A percentile compares a stretch with the other conserved stretches of the same genome.
These are phyloP conservation scores for Rhamnella rubrinervis DNA, from an alignment of 331 rosid species.

Conservation along the genomic window DNA sequence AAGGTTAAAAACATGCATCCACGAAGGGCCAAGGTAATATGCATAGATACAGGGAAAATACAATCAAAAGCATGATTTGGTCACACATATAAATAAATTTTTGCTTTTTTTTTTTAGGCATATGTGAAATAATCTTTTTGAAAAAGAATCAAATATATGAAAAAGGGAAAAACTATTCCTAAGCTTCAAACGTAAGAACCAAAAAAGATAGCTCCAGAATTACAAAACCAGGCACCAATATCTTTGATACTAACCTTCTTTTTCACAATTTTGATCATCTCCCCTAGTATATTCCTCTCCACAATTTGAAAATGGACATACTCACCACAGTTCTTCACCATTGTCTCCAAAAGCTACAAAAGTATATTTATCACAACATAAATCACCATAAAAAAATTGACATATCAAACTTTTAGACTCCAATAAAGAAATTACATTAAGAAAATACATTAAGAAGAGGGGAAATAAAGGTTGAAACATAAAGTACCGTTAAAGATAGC, in stretches of 20 bases:
- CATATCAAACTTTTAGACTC: neutral
- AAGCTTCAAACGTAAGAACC: slow-evolving; percentile 18
- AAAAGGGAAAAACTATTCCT: neutral
- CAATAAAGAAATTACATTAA: neutral
- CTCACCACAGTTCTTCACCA: slow-evolving; percentile 99
- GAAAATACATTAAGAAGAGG: neutral
- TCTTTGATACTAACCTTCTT: slow-evolving; percentile 66
- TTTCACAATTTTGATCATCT: slow-evolving; percentile 89
- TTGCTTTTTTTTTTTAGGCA: too few relatives aligned
- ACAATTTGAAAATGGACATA: slow-evolving; percentile 85
- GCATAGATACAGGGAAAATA: neutral
- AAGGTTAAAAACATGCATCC: too few relatives aligned
- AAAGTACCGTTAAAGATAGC: slow-evolving; percentile 77
- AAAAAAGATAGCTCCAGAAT: slow-evolving; percentile 14
- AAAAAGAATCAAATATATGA: neutral
- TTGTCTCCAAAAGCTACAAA: slow-evolving; percentile 88
- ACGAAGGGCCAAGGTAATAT: too few relatives aligned
- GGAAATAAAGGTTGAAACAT: slow-evolving; percentile 9
- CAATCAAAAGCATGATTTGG: neutral
- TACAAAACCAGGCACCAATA: slow-evolving; percentile 7
- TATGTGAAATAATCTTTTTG: neutral
- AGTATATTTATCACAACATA: slow-evolving; percentile 26
- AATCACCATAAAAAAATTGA: slow-evolving; percentile 31
- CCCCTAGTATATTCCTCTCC: slow-evolving; percentile 80
- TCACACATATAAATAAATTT: neutral